phyloP scores from a whole-genome alignment of 164 flowering plant genomes.

The Kingdonia uniflora region DNA sequence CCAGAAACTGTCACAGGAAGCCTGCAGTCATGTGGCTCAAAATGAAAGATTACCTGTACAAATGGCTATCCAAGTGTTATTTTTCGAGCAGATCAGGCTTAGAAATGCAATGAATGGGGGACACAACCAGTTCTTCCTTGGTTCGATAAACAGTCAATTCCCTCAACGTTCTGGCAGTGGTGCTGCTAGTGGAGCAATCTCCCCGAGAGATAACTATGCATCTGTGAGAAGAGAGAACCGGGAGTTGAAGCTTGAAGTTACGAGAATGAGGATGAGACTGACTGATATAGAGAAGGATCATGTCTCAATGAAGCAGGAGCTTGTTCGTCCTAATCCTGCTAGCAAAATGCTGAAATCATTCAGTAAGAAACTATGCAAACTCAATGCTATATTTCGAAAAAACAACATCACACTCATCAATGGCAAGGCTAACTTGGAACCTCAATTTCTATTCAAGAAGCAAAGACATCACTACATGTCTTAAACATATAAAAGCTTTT shows the following conservation, averaged over 20 bases:
- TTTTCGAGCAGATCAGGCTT: constrained; percentile 89
- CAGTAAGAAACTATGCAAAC: constrained; percentile 53
- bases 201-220: constrained; percentile 95
- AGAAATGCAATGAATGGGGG: constrained; percentile 83
- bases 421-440: constrained; percentile 45
- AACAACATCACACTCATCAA: constrained; percentile 33
- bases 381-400: constrained; percentile 48
- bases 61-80: constrained; percentile 92
- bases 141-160: constrained; percentile 46
- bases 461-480: constrained; percentile 57
- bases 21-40: constrained; percentile 98
- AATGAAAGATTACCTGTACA: constrained; percentile 92
- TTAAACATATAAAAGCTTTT: constrained; percentile 6
- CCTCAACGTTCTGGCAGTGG: constrained; percentile 81
- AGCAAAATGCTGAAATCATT: constrained; percentile 32
- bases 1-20: constrained; percentile 93
- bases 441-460: constrained; percentile 60
- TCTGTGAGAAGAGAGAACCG: constrained; percentile 95
- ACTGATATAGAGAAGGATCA: constrained; percentile 95
- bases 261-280: constrained; percentile 97
- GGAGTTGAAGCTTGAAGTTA: constrained; percentile 94
- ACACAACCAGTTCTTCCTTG: constrained; percentile 72
- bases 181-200: constrained; percentile 88
- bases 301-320: constrained; percentile 92
- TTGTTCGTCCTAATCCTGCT: constrained; percentile 67